Base-by-base conservation (phyloP, 2,329 filamentous ascomycete genomes). In the Aspergillus calidoustus region DNA sequence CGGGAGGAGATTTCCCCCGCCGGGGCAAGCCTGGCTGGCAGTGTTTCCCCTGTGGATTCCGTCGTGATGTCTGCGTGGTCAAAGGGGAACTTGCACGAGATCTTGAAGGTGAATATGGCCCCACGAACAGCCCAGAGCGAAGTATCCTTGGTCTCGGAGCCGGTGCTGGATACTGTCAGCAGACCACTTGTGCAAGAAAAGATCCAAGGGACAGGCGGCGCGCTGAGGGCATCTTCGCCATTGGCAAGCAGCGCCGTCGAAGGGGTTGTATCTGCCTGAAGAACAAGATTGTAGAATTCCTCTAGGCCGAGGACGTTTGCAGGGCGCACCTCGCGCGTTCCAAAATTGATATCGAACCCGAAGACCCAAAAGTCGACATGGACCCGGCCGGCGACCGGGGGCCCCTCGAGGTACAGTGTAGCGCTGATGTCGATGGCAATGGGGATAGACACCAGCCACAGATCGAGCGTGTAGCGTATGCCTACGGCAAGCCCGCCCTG, bases 401-500 rank as follows among this genome's bases (percentile, higher is more conserved):
- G 72, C 9, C 71, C 72, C 59, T 65, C n/a, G 31, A 72, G 47
- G 47, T 66, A 51, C 9, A 72, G 60, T 5, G 30, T 23, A 7
- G 72, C 72, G 5, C 66, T 60, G 43, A 74, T 56, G 41, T 66
- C 63, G 19, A 65, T 49, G 49, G 23, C 46, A 17, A 68, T 64
- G 8, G 64, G 31, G 34, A 69, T 60, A 5, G 50, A 23, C 1
- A 23, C 15, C 2, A 57, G n/a, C 46, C 43, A 57, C 9, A 61
- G 23, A n/a, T 57, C 57, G 3, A 60, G 43, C 0, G 50, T 61
- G 25, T 43, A 57, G 2, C 44, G 38, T 3, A 54, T 54, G 1
- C 59, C 59, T 11, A 77, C 71, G 7, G 57, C 56, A 9, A 80
- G 43, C 6, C 72, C 69, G 13, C 58, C 69, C 8, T 75, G 65